Evolutionary conservation across 257 asterid genomes (phyloP).

Genomic region (Solanum ahanhuiri): DNA sequence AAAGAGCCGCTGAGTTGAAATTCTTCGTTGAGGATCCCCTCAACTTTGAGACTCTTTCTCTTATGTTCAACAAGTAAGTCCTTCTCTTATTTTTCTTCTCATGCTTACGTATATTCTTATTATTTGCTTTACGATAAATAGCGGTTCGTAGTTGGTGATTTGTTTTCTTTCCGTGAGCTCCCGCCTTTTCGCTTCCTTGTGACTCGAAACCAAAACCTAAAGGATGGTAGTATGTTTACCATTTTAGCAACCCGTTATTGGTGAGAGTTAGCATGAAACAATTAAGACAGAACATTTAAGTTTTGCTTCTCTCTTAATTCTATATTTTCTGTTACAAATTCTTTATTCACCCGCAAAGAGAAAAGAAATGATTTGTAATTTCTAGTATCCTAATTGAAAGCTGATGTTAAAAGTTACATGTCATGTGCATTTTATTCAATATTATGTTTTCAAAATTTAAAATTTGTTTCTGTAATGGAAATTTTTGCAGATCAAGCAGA

Average conservation of each 20-base stretch:
- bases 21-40: constrained; percentile 37
- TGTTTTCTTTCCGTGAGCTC: too few species aligned
- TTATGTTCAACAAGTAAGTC: constrained; percentile 39
- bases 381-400: background rate
- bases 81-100: background rate
- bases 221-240: background rate
- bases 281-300: background rate
- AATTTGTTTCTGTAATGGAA: background rate
- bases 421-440: background rate
- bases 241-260: background rate
- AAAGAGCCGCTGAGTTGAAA: constrained; percentile 40
- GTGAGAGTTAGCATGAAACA: background rate
- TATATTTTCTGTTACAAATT: background rate
- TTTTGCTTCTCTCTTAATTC: background rate
- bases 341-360: background rate
- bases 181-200: too few species aligned
- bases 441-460: background rate
- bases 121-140: background rate
- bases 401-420: background rate
- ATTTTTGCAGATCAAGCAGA: constrained; percentile 37
- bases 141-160: background rate
- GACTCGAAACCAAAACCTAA: too few species aligned
- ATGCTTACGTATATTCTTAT: background rate
- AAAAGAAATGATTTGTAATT: background rate
- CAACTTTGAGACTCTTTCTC: constrained; percentile 37